These are phyloP conservation scores for Trametes villosa DNA, from an alignment of 768 basidiomycete genomes.

Conservation along the genomic window DNA sequence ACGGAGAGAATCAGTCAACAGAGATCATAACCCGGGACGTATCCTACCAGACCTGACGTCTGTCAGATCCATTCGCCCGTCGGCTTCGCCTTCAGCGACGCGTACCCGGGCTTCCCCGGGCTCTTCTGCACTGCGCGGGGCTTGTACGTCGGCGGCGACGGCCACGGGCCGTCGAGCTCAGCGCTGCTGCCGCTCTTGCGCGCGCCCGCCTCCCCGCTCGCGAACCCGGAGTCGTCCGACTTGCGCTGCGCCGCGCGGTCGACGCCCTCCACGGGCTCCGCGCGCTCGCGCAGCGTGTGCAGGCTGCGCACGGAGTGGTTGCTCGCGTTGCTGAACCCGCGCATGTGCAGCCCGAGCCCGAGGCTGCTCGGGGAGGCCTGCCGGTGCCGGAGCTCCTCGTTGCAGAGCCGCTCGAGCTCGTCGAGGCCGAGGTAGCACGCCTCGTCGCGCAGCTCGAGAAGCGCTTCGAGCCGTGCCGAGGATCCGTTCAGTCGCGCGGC, in stretches of 20 bases:
- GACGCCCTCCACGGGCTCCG: slow-evolving; percentile 37
- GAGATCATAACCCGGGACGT: neutral
- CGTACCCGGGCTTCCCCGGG: slow-evolving; percentile 18
- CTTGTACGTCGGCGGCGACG: slow-evolving; percentile 14
- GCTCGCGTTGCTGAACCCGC: slow-evolving; percentile 57
- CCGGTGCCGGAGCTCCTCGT: slow-evolving; percentile 62
- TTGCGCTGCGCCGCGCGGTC: slow-evolving; percentile 10
- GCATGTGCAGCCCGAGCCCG: slow-evolving; percentile 38
- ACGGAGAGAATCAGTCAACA: neutral
- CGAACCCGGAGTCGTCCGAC: slow-evolving; percentile 32
- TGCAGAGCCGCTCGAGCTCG: slow-evolving; percentile 66
- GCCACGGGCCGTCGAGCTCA: slow-evolving; percentile 24
- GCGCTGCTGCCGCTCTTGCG: slow-evolving; percentile 25
- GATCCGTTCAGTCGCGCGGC: slow-evolving; percentile 54
- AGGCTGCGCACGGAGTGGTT: slow-evolving; percentile 62
- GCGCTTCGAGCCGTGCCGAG: slow-evolving; percentile 57
- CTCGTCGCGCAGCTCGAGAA: slow-evolving; percentile 81
- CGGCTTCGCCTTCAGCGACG: slow-evolving; percentile 23
- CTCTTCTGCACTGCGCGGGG: slow-evolving; percentile 16
- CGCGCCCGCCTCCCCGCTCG: slow-evolving; percentile 19
- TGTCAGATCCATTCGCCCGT: slow-evolving; percentile 33
- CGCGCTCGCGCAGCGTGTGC: slow-evolving; percentile 61
- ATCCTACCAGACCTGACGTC: neutral
- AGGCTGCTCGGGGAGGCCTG: slow-evolving; percentile 40
- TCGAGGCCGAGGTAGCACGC: slow-evolving; percentile 74